These are phyloP conservation scores for Triticum urartu DNA, from an alignment of 176 grass and related monocot genomes.

Conservation along the genomic window DNA sequence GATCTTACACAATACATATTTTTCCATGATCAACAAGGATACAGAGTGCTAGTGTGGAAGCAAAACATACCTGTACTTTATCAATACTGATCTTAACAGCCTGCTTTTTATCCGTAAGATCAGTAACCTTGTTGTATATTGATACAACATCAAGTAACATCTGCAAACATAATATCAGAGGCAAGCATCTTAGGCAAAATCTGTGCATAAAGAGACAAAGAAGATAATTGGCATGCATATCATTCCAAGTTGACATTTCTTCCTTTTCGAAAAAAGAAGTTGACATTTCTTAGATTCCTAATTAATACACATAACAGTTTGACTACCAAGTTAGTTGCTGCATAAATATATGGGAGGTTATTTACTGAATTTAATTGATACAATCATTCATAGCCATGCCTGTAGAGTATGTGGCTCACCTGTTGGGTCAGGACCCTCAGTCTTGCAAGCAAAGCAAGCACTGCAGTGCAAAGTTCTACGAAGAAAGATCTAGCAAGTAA, in stretches of 20 bases:
- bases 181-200: constrained; percentile 23
- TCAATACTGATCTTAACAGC: constrained; percentile 68
- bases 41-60: constrained; percentile 7
- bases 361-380: constrained; percentile 2
- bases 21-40: neutral
- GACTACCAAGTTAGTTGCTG: neutral
- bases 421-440: constrained; percentile 79
- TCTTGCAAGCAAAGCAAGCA: constrained; percentile 77
- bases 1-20: neutral
- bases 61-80: constrained; percentile 64
- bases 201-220: constrained; percentile 6
- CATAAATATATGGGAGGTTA: neutral
- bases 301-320: neutral
- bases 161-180: constrained; percentile 35
- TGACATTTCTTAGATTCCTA: neutral
- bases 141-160: constrained; percentile 77
- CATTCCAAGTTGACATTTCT: constrained; percentile 17
- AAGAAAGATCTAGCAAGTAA: constrained; percentile 96
- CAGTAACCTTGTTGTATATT: constrained; percentile 73
- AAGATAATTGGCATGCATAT: constrained; percentile 15
- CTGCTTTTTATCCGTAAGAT: constrained; percentile 73
- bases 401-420: constrained; percentile 42
- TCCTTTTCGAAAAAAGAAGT: too few species aligned
- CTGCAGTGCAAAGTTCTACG: constrained; percentile 54
- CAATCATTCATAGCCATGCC: constrained; percentile 5